Evolutionary conservation across 345 rosid species (phyloP), one percentile per base, ranked within the genome.

Genomic region (Ricinus communis): DNA sequence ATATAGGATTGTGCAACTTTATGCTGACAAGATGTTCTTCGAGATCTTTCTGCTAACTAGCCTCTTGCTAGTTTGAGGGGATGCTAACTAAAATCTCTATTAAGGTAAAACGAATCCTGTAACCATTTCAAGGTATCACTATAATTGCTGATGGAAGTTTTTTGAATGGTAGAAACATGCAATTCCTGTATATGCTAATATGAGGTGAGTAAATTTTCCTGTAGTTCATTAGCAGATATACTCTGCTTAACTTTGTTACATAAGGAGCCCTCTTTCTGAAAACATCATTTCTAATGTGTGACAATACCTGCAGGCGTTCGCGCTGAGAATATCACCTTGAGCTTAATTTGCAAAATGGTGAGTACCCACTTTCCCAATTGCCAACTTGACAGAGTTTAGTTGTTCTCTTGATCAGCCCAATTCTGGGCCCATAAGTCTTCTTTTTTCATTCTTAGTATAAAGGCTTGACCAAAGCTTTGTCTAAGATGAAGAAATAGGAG

Each of bases 231-330:
- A 13, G n/a, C 46, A 19, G 12, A 19, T 66, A 43, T 6, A 27
- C 5, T 3, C 30, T 49, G 3, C 58, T 58, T 58, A 50, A 12
- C 50, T 52, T 62, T 3, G 12, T 62, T 33, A 19, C 13, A 6
- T 21, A 8, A 25, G 49, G 13, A 45, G 43, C 27, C 31, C 45
- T 33, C 47, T 51, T 49, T 36, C 27, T 64, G 66, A 40, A 58
- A 68, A 46, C 57, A 14, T 33, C 30, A 30, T 46, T 59, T 53
- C 56, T 55, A 45, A 61, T 68, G 12, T 47, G 11, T 55, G 64
- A 25, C 2, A 47, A 28, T 36, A 30, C 21, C 67, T 68, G 76
- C 68, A 75, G 63, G 68, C 30, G 50, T 41, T 43, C 64, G 21
- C 58, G 52, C 62, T 27, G 25, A 31, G 67, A 53, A 40, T 47